These are phyloP conservation scores for Nannizziopsis barbatae DNA, from an alignment of 2,329 filamentous ascomycete species.

Conservation along the genomic window DNA sequence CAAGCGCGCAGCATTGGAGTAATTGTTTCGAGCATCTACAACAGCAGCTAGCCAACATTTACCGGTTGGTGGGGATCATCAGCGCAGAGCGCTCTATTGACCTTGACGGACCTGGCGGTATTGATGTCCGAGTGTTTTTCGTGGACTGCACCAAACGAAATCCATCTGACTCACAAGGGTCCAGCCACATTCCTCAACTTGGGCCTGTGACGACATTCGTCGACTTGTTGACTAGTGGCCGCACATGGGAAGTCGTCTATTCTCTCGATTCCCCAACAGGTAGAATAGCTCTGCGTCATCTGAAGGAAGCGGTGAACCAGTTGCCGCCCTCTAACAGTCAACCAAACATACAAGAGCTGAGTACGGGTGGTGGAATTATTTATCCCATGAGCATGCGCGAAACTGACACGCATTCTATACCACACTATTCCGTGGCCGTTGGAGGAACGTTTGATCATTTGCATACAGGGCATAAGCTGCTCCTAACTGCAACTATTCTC, in stretches of 20 bases:
- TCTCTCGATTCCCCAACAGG: conserved; percentile 55
- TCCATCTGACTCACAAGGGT: background rate
- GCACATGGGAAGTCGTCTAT: conserved; percentile 55
- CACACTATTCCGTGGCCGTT: conserved; percentile 58
- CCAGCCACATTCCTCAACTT: conserved; percentile 1
- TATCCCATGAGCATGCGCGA: background rate
- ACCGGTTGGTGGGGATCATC: conserved; percentile 64
- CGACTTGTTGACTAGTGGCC: conserved; percentile 43
- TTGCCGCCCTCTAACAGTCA: background rate
- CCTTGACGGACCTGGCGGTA: conserved; percentile 54
- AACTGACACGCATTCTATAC: conserved; percentile 10
- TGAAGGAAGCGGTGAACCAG: conserved; percentile 2
- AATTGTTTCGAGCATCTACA: conserved; percentile 59
- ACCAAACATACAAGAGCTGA: conserved; percentile 6
- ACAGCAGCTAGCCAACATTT: conserved; percentile 61
- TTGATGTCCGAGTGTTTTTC: conserved; percentile 66
- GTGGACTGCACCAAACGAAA: conserved; percentile 44
- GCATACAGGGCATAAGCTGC: conserved; percentile 89
- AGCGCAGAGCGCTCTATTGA: conserved; percentile 54
- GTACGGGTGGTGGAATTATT: background rate
- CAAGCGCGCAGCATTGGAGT: conserved; percentile 41
- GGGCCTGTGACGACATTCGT: conserved; percentile 35
- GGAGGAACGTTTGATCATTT: conserved; percentile 96
- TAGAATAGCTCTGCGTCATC: conserved; percentile 45
- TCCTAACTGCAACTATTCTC: conserved; percentile 76